Base-by-base conservation (phyloP, 2,329 filamentous ascomycete genomes). In the Fusarium temperatum region DNA sequence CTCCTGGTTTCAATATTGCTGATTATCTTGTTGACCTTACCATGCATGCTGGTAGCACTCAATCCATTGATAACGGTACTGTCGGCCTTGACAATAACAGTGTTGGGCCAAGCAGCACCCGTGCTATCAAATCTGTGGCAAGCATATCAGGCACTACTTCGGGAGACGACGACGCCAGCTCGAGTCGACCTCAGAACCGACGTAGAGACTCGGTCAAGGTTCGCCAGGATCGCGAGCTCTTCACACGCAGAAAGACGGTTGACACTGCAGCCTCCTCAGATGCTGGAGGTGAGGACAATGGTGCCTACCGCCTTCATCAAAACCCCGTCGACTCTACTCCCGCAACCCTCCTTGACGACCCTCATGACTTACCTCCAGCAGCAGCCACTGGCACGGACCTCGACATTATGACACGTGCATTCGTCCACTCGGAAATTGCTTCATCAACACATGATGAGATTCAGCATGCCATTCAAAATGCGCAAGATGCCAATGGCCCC, bases 1-100 rank as follows among this genome's bases (percentile, higher is more conserved):
- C 96, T 17, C 93, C 95, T 30, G 97, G 97, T 5, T 99, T 98
- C 88, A 99, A 99, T 79, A 98, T 99, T 82, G 96, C 96, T 8
- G 96, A 99, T 81, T 99, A 98, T 80, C 89, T 99, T 10, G 95
- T 99, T 36, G 96, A 99, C 81, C 87, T 99, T 45, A 98, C 96
- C 0, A 98, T 99, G 96, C 96, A 99, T 81, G 95, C 95, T 30
- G 90, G 93, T 66, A 87, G 88, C 50, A 89, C 86, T 26, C 85
- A 88, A 12, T 84, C 89, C 6, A 39, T 80, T 32, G 89, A 92
- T 39, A 89, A 92, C 63, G 89, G 88, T 20, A 82, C 85, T 15
- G 67, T 87, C 42, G 80, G 83, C 11, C 78, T 85, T 13, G 92
- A 93, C 72, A 89, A 87, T 6, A 85, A 89, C 5, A 92, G 90